Conservation (phyloP, 768 basidiomycete genomes). For the Glaciozyma antarctica region DNA sequence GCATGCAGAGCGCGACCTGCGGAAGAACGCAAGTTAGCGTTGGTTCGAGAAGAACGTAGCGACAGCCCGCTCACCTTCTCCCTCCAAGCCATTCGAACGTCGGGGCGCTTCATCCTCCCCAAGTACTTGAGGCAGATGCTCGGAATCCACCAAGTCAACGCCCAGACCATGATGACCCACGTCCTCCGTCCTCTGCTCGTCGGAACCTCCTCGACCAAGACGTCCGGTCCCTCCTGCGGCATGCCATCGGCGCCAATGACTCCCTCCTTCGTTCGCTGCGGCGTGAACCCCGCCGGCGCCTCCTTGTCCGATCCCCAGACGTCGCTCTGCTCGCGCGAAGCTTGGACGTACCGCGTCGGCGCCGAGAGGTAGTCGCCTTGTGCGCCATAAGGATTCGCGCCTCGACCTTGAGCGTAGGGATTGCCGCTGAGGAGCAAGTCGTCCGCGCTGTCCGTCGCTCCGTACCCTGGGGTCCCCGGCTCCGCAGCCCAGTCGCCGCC, state of each 20-base stretch:
- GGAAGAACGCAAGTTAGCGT: background rate
- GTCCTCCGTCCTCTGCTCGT: slow-evolving; percentile 14
- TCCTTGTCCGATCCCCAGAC: slow-evolving; percentile 26
- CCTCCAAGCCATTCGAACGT: slow-evolving; percentile 91
- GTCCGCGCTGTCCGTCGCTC: slow-evolving; percentile 24
- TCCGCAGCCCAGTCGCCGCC: background rate
- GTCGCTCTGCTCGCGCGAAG: slow-evolving; percentile 16
- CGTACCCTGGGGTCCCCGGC: background rate
- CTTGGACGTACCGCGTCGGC: slow-evolving; percentile 23
- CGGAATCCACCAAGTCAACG: slow-evolving; percentile 91
- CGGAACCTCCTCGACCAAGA: slow-evolving; percentile 27
- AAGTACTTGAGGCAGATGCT: slow-evolving; percentile 54
- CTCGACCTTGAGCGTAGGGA: background rate
- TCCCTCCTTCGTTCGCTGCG: slow-evolving; percentile 15
- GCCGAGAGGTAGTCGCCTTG: slow-evolving; percentile 12
- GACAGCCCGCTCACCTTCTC: slow-evolving; percentile 71
- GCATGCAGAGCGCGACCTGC: slow-evolving; percentile 42
- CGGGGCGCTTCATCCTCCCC: slow-evolving; percentile 88
- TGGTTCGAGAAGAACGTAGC: no score
- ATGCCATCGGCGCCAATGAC: slow-evolving; percentile 25
- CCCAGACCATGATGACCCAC: slow-evolving; percentile 80
- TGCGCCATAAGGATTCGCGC: background rate
- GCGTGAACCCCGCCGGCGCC: slow-evolving; percentile 9
- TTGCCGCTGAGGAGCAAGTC: slow-evolving; percentile 15
- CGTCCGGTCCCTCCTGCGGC: slow-evolving; percentile 28